Conservation (phyloP, 768 basidiomycete species). For the Tulasnella sp. region DNA sequence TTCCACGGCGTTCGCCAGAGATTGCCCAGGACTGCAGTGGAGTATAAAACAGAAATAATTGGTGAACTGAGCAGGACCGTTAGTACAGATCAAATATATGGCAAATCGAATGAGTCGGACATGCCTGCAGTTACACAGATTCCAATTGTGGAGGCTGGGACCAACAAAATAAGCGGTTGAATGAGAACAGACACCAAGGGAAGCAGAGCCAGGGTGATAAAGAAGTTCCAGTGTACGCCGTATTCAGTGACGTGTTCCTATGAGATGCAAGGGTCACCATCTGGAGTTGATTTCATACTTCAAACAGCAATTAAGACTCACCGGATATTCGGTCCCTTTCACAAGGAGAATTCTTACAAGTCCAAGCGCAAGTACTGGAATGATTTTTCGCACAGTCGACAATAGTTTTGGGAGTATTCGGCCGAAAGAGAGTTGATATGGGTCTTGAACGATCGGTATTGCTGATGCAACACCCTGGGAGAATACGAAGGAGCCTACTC, state of each 20-base stretch:
- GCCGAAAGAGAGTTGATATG: constrained; percentile 35
- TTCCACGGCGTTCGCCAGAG: constrained; percentile 43
- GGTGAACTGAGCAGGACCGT: constrained; percentile 49
- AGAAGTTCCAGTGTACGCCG: constrained; percentile 98
- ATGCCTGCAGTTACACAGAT: constrained; percentile 41
- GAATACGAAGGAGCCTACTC: constrained; percentile 95
- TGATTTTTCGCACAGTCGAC: constrained; percentile 40
- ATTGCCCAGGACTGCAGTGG: constrained; percentile 56
- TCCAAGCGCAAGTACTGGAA: constrained; percentile 64
- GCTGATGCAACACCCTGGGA: constrained; percentile 91
- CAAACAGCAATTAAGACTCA: constrained; percentile 29
- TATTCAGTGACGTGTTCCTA: constrained; percentile 96
- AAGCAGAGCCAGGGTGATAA: constrained; percentile 77
- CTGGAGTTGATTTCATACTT: not conserved
- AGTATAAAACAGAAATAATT: constrained; percentile 44
- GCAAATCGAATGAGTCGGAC: constrained; percentile 13
- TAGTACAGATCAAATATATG: not conserved
- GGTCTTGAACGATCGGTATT: constrained; percentile 60
- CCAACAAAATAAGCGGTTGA: constrained; percentile 47
- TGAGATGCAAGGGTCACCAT: not conserved
- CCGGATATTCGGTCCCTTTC: constrained; percentile 90
- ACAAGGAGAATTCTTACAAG: constrained; percentile 70
- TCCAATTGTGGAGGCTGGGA: constrained; percentile 54
- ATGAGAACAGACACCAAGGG: constrained; percentile 61
- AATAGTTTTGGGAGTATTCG: constrained; percentile 43